Base-by-base conservation (phyloP, 768 basidiomycete species). In the Trametes sanguinea region DNA sequence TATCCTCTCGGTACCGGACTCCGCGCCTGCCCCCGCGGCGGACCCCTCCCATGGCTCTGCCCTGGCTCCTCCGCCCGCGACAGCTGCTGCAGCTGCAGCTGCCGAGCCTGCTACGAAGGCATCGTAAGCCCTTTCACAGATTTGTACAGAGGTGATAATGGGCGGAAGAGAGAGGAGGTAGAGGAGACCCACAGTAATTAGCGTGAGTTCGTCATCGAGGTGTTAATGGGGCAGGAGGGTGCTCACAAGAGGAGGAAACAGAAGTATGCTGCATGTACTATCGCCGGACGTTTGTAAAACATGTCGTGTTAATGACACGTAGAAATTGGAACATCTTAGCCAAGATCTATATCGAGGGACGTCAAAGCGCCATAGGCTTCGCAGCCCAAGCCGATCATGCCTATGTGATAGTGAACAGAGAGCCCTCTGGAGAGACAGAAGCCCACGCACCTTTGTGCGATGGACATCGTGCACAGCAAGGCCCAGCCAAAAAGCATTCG, bases 201-300 rank as follows among this genome's bases (percentile, higher is more conserved):
- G 39, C 37, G 51, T 27, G 17, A 27, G 17, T 43, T 27, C 48
- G 48, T 29, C 22, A 32, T 11, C 27, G 30, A 29, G 6, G 45
- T 1, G 6, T 7, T 47, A 7, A 22, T 4, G 45, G 5, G 47
- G 8, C 47, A 10, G 48, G 8, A 32, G 3, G 30, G 30, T 14
- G 48, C 50, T 51, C 42, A 45, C 50, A 4, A 13, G 22, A 27
- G 4, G 37, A 13, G 22, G 42, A 10, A 22, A 4, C 35, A 59
- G 57, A 59, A 59, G 50, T 51, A 33, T 59, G 42, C 50, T 44
- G 30, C 50, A 51, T 59, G 57, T 59, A 59, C 51, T 52, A 30
- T 59, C 43, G 50, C 43, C 43, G 50, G 42, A 45, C 46, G 56
- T 30, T 37, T 59, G 57, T 59, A 59, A 33, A 50, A 50, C 48